These are phyloP conservation scores for Erodium texanum DNA, from an alignment of 441 rosid genomes.

Conservation along the genomic window DNA sequence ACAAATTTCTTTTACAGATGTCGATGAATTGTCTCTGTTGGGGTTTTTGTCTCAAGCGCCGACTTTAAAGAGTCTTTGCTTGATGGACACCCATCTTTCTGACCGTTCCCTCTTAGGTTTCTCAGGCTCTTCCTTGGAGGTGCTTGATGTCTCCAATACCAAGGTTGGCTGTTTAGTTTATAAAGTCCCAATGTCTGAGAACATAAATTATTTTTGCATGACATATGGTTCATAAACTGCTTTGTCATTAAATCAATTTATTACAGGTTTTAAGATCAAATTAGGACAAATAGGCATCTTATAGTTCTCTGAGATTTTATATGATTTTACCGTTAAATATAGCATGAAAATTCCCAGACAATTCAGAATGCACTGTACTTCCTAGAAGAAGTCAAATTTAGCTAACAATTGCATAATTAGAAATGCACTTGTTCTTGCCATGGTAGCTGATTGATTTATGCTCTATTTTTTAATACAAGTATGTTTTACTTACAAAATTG, in stretches of 20 bases:
- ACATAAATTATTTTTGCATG: not conserved
- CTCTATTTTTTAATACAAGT: constrained; percentile 4
- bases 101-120: constrained; percentile 47
- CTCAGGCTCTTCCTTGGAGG: constrained; percentile 58
- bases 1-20: constrained; percentile 33
- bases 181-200: not conserved
- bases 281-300: not conserved
- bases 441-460: constrained; percentile 1
- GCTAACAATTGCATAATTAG: not conserved
- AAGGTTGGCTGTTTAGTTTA: constrained; percentile 37
- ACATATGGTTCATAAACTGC: too few relatives aligned
- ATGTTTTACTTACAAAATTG: constrained; percentile 18
- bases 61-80: constrained; percentile 51
- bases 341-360: not conserved
- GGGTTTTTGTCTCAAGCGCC: constrained; percentile 43
- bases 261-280: too few relatives aligned
- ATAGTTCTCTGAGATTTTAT: not conserved
- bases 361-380: not conserved
- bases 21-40: constrained; percentile 34
- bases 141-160: constrained; percentile 69
- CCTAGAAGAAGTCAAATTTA: not conserved
- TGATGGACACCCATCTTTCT: constrained; percentile 50
- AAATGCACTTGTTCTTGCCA: constrained; percentile 10
- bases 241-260: too few relatives aligned
- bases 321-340: not conserved